Conservation (phyloP, 148 eudicot genomes). For the Spergularia bocconei region DNA sequence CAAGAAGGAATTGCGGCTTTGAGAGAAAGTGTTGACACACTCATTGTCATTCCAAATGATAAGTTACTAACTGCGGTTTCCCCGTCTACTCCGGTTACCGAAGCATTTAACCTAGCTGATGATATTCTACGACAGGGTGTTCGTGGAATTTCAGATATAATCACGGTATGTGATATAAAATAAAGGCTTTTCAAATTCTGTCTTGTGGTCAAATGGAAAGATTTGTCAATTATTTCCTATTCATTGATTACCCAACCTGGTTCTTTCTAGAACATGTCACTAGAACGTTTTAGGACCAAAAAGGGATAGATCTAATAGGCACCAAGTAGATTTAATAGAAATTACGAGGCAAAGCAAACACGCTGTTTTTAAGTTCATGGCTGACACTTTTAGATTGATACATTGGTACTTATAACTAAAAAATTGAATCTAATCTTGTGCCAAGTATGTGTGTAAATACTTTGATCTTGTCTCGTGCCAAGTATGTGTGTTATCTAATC, state of each 20-base stretch:
- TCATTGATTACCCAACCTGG: not conserved
- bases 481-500: too few species aligned
- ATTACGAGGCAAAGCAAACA: not conserved
- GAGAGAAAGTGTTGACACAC: slow-evolving; percentile 94
- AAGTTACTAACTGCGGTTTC: slow-evolving; percentile 93
- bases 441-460: too few species aligned
- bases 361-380: not conserved
- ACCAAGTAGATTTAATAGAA: not conserved
- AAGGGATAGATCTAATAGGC: not conserved
- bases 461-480: too few species aligned
- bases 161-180: slow-evolving; percentile 55
- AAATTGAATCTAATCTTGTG: too few species aligned
- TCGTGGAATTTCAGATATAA: slow-evolving; percentile 97
- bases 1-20: slow-evolving; percentile 99
- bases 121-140: slow-evolving; percentile 99
- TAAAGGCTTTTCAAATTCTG: slow-evolving; percentile 1
- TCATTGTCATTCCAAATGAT: slow-evolving; percentile 97
- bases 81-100: slow-evolving; percentile 94
- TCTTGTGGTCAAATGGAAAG: not conserved
- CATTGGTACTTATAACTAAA: too few species aligned
- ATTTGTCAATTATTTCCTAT: not conserved
- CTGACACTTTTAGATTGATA: too few species aligned
- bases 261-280: not conserved
- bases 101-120: slow-evolving; percentile 98
- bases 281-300: not conserved